Percentiles rank a stretch among this genome's conserved stretches.
These are phyloP conservation scores for Trichoderma erinaceum DNA, from an alignment of 495 filamentous ascomycete species.

Conservation along the genomic window DNA sequence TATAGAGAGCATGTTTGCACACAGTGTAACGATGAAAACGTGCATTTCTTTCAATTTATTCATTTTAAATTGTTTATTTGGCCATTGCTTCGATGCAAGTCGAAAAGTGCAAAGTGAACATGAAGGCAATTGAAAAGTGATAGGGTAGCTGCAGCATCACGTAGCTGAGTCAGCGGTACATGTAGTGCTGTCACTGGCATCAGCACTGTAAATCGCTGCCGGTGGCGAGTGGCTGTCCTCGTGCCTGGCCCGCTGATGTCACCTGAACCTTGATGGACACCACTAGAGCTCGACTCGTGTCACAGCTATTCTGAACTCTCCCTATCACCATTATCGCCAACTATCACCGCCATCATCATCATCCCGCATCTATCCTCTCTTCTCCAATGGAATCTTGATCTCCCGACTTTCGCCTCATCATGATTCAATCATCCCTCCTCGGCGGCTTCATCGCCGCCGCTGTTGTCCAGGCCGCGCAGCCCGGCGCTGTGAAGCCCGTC, in stretches of 20 bases:
- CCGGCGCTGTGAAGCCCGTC: constrained; percentile 70
- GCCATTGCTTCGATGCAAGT: too few species aligned
- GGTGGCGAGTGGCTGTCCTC: background rate
- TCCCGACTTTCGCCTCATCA: background rate
- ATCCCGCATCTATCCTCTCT: background rate
- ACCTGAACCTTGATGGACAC: constrained; percentile 9
- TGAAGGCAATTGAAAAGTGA: too few species aligned
- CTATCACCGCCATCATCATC: background rate
- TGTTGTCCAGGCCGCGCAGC: constrained; percentile 54
- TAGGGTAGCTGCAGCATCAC: background rate
- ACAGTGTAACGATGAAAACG: too few species aligned
- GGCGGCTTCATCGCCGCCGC: constrained; percentile 18
- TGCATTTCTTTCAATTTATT: too few species aligned
- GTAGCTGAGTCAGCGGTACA: background rate
- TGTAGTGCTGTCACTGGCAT: background rate
- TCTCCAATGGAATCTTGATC: constrained; percentile 5
- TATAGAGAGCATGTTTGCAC: background rate
- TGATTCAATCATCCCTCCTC: background rate
- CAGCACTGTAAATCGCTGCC: background rate
- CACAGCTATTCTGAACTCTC: background rate
- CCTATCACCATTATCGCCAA: background rate
- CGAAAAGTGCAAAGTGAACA: too few species aligned
- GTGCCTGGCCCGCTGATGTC: constrained; percentile 5
- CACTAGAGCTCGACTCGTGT: background rate
- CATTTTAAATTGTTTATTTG: too few species aligned